Conservation (phyloP, 257 asterid genomes). For the Jacaranda copaia region DNA sequence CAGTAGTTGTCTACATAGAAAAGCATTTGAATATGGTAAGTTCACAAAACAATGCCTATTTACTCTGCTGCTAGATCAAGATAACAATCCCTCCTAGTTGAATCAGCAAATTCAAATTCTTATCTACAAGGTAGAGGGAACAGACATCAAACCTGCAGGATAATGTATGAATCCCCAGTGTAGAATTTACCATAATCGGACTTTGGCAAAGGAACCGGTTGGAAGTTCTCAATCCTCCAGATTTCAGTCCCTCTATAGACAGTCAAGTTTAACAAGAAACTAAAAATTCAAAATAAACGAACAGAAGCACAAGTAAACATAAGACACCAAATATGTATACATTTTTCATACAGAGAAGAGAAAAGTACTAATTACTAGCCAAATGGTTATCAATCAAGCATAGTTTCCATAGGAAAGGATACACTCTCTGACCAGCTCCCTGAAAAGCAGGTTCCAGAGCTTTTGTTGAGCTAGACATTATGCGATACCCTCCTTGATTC, state of each 20-base stretch:
- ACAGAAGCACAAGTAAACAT: neutral
- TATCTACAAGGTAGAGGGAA: conserved; percentile 24
- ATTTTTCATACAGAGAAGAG: neutral
- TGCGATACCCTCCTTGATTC: conserved; percentile 41
- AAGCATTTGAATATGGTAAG: conserved; percentile 10
- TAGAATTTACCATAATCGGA: conserved; percentile 90
- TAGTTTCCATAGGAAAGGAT: conserved; percentile 55
- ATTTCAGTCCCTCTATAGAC: conserved; percentile 82
- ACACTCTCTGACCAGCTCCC: conserved; percentile 89
- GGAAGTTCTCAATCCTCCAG: conserved; percentile 95
- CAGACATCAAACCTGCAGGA: conserved; percentile 71
- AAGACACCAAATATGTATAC: conserved; percentile 1
- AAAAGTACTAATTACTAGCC: neutral
- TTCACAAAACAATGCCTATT: neutral
- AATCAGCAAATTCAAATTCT: neutral
- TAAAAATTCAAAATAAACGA: conserved; percentile 2
- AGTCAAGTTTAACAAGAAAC: conserved; percentile 55
- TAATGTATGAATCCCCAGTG: conserved; percentile 88
- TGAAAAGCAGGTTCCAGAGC: conserved; percentile 95
- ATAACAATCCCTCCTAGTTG: neutral
- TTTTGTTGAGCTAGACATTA: conserved; percentile 73
- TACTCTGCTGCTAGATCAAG: conserved; percentile 6
- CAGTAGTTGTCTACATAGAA: conserved; percentile 69
- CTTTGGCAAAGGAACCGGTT: conserved; percentile 91
- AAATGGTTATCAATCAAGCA: conserved; percentile 19